Percentiles rank a stretch among this genome's conserved stretches.
Evolutionary conservation across 2,329 filamentous ascomycete species (phyloP).

Genomic region (Acarospora socialis): DNA sequence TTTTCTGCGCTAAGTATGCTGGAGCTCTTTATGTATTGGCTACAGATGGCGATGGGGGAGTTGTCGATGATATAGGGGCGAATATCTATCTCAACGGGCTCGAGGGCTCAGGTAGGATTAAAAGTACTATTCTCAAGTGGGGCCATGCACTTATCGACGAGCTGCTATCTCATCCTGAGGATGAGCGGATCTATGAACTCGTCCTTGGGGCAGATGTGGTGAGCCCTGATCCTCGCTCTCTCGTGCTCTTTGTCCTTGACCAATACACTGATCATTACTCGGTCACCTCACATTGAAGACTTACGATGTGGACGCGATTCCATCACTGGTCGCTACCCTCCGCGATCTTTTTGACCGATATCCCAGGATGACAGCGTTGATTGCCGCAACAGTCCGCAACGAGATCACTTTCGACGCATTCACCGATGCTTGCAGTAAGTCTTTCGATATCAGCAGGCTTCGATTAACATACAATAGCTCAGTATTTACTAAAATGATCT

Average conservation of each 20-base stretch:
- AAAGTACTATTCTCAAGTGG: conserved; percentile 33
- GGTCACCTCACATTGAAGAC: conserved; percentile 6
- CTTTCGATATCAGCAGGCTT: neutral
- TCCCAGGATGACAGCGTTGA: conserved; percentile 3
- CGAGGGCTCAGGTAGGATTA: conserved; percentile 22
- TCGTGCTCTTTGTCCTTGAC: neutral
- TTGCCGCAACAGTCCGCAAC: conserved; percentile 11
- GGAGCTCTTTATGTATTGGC: conserved; percentile 38
- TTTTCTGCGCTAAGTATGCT: conserved; percentile 47
- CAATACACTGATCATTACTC: neutral
- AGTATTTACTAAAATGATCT: neutral
- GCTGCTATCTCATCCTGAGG: conserved; percentile 25
- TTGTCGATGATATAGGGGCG: conserved; percentile 38
- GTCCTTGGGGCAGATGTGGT: conserved; percentile 36
- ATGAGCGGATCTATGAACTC: conserved; percentile 21
- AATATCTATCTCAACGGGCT: conserved; percentile 39
- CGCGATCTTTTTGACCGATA: conserved; percentile 10
- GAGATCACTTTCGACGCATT: conserved; percentile 11
- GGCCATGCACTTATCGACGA: conserved; percentile 29
- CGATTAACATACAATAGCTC: neutral
- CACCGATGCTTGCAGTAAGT: conserved; percentile 9
- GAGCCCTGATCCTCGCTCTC: neutral
- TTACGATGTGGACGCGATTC: conserved; percentile 11
- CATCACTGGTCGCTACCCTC: conserved; percentile 11
- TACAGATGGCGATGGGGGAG: conserved; percentile 47